These are phyloP conservation scores for Pinus taeda DNA, from an alignment of 75 land plant species.

Conservation along the genomic window DNA sequence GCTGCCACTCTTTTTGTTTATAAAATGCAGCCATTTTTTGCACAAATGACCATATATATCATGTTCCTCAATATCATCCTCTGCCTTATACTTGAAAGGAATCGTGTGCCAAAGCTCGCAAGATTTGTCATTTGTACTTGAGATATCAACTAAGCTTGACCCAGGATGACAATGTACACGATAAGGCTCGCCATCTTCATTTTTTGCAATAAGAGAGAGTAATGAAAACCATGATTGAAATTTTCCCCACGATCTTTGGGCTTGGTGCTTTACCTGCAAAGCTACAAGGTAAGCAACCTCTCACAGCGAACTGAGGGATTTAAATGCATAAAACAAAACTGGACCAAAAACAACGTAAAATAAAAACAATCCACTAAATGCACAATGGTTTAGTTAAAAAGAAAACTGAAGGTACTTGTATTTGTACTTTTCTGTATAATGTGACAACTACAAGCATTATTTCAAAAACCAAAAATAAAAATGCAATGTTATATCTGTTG, in stretches of 20 bases:
- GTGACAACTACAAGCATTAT: too few relatives aligned
- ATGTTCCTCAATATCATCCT: constrained; percentile 33
- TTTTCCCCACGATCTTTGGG: constrained; percentile 29
- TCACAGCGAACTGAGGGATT: background rate
- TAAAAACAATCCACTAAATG: too few relatives aligned
- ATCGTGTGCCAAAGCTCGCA: constrained; percentile 59
- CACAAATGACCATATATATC: constrained; percentile 21
- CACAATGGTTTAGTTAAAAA: too few relatives aligned
- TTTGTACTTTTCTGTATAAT: too few relatives aligned
- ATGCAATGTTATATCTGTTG: too few relatives aligned
- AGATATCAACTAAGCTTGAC: constrained; percentile 60
- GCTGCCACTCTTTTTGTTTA: constrained; percentile 58
- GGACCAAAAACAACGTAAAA: background rate
- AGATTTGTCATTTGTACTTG: constrained; percentile 44
- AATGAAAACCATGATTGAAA: constrained; percentile 61
- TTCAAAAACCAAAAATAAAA: too few relatives aligned
- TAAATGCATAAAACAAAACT: background rate
- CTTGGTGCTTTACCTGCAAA: constrained; percentile 65
- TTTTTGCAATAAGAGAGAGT: constrained; percentile 72
- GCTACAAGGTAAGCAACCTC: background rate
- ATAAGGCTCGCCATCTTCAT: constrained; percentile 57
- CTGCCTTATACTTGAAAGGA: constrained; percentile 31
- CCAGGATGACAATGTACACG: constrained; percentile 55
- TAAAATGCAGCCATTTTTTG: constrained; percentile 46
- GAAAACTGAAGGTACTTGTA: too few relatives aligned